Conservation (phyloP, 345 rosid species). For the Hibiscus mutabilis region DNA sequence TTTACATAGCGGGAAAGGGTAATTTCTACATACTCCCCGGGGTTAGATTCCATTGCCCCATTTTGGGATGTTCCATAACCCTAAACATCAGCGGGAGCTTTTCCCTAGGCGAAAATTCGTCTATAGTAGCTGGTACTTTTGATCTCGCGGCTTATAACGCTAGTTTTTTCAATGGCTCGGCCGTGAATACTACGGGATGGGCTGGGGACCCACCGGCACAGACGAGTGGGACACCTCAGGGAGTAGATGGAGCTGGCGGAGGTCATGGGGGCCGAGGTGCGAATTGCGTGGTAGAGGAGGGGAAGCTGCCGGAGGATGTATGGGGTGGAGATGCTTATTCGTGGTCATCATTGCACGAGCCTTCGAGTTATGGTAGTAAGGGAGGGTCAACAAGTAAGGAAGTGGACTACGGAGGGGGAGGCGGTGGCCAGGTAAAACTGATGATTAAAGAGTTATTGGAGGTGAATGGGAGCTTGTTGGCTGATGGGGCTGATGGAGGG, state of each 20-base stretch:
- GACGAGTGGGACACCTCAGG: constrained; percentile 96
- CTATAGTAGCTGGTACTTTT: constrained; percentile 60
- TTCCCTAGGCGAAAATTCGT: constrained; percentile 53
- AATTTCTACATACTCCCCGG: constrained; percentile 63
- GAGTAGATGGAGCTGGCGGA: constrained; percentile 85
- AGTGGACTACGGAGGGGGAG: constrained; percentile 92
- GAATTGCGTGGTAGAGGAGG: constrained; percentile 53
- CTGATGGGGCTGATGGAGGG: constrained; percentile 72
- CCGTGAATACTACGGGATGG: constrained; percentile 71
- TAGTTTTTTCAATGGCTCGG: constrained; percentile 53
- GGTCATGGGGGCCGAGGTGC: constrained; percentile 99
- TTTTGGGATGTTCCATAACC: constrained; percentile 59
- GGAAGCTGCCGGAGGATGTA: constrained; percentile 80
- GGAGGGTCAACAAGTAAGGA: constrained; percentile 83
- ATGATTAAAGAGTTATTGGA: constrained; percentile 37
- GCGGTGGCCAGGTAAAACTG: constrained; percentile 77
- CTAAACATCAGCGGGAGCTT: constrained; percentile 78
- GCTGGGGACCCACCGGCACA: constrained; percentile 84
- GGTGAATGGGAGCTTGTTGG: constrained; percentile 66
- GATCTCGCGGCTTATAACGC: constrained; percentile 68
- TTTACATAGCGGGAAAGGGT: constrained; percentile 82
- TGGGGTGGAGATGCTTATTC: constrained; percentile 99
- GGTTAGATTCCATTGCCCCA: constrained; percentile 65
- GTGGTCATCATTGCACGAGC: constrained; percentile 73
- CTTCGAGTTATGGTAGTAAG: constrained; percentile 79